phyloP scores from a whole-genome alignment of 2,329 filamentous ascomycete genomes.

The Fusarium continuum region DNA sequence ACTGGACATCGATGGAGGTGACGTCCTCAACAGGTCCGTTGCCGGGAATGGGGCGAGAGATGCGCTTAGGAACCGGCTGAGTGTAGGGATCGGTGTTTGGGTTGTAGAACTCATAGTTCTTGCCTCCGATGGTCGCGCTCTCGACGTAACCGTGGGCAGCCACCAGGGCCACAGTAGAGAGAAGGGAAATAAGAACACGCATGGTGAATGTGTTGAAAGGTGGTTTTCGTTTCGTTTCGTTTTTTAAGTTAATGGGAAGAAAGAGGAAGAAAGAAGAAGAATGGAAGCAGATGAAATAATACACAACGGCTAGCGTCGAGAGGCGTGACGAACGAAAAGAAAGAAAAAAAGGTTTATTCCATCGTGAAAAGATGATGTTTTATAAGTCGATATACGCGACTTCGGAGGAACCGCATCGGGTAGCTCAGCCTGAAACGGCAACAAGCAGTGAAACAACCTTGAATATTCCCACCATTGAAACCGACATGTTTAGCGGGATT shows the following conservation, averaged over 20 bases:
- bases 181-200: conserved; percentile 41
- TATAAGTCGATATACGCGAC: conserved; percentile 9
- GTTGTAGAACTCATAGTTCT: conserved; percentile 47
- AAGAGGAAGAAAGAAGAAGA: neutral
- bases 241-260: neutral
- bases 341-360: too few species aligned
- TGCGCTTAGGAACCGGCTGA: conserved; percentile 56
- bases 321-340: conserved; percentile 16
- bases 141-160: conserved; percentile 61
- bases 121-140: conserved; percentile 54
- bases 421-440: neutral
- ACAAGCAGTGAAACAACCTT: conserved; percentile 12
- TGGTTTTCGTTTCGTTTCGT: too few species aligned
- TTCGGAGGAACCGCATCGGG: neutral
- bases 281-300: conserved; percentile 3
- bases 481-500: neutral
- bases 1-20: conserved; percentile 63
- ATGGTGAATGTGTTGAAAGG: conserved; percentile 16
- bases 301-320: neutral
- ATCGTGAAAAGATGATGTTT: conserved; percentile 3
- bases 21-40: conserved; percentile 67
- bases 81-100: conserved; percentile 57
- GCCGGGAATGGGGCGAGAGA: conserved; percentile 65
- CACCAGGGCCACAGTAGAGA: conserved; percentile 51
- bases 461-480: conserved; percentile 38